Conservation (phyloP, 768 basidiomycete species). For the Kwoniella sp. region DNA sequence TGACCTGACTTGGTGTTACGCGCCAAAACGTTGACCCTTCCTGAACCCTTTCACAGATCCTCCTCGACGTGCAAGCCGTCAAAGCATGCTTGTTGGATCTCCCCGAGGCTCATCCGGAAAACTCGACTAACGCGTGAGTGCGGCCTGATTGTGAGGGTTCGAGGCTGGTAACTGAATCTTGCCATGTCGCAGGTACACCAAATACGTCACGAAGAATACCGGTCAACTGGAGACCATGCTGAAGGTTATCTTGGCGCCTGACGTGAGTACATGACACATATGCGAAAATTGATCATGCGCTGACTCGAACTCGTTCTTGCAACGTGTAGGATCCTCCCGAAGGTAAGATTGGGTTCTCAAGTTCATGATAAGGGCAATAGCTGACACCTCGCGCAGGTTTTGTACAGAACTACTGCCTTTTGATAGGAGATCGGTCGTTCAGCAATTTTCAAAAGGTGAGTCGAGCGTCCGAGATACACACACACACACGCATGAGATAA, state of each 20-base stretch:
- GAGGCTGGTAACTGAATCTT: background rate
- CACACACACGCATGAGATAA: too few species aligned
- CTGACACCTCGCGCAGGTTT: slow-evolving; percentile 61
- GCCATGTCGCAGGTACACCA: slow-evolving; percentile 67
- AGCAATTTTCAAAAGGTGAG: slow-evolving; percentile 96
- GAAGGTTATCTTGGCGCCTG: slow-evolving; percentile 92
- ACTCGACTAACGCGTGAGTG: slow-evolving; percentile 49
- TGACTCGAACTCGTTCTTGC: background rate
- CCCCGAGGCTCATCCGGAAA: slow-evolving; percentile 63
- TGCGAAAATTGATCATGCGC: background rate
- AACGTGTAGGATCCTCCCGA: slow-evolving; percentile 78
- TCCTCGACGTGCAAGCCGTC: slow-evolving; percentile 86
- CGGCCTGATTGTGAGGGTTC: background rate
- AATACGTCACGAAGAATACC: slow-evolving; percentile 77
- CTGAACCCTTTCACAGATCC: slow-evolving; percentile 61
- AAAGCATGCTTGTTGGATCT: slow-evolving; percentile 80
- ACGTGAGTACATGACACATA: slow-evolving; percentile 62
- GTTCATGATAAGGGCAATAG: background rate
- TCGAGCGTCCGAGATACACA: background rate
- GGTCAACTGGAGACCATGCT: slow-evolving; percentile 84
- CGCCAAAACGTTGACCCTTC: background rate
- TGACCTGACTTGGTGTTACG: too few species aligned
- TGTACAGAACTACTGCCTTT: slow-evolving; percentile 89
- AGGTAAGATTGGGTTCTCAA: slow-evolving; percentile 51
- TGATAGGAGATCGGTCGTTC: slow-evolving; percentile 92